Evolutionary conservation across 108 stramenopile species (phyloP).

Genomic region (Cafeteria roenbergensis): DNA sequence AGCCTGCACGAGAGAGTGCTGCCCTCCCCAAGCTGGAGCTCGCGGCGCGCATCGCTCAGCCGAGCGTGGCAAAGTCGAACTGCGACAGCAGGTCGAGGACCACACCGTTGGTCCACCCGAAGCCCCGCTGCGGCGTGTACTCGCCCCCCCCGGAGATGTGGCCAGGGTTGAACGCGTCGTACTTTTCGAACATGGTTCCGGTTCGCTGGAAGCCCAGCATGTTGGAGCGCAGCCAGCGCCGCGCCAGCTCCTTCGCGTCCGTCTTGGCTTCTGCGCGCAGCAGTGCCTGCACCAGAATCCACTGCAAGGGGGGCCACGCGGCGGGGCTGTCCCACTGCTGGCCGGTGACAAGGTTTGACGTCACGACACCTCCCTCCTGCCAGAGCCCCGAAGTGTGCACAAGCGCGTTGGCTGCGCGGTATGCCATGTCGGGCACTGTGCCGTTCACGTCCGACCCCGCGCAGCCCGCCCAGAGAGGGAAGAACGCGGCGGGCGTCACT

Average conservation of each 20-base stretch:
- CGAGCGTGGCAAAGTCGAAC: background rate
- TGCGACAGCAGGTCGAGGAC: constrained; percentile 23
- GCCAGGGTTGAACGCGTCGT: constrained; percentile 22
- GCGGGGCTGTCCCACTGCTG: constrained; percentile 44
- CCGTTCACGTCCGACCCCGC: no score
- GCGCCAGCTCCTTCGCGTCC: constrained; percentile 21
- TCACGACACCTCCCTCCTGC: constrained; percentile 12
- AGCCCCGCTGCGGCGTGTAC: constrained; percentile 36
- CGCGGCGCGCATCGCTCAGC: no score
- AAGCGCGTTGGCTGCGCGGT: no score
- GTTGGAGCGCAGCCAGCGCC: constrained; percentile 15
- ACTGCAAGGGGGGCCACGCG: constrained; percentile 40
- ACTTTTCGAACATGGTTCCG: constrained; percentile 39
- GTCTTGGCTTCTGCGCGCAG: background rate
- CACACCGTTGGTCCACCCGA: constrained; percentile 42
- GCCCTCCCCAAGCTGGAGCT: no score
- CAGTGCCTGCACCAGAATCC: constrained; percentile 28
- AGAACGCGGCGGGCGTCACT: no score
- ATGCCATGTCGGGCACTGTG: no score
- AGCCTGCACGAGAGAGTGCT: no score
- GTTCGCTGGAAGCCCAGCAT: constrained; percentile 15
- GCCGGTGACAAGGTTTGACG: constrained; percentile 16
- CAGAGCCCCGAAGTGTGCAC: background rate
- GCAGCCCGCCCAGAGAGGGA: no score
- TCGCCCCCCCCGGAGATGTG: constrained; percentile 33